These are phyloP conservation scores for Fusarium keratoplasticum DNA, from an alignment of 2,329 filamentous ascomycete genomes.

Conservation along the genomic window DNA sequence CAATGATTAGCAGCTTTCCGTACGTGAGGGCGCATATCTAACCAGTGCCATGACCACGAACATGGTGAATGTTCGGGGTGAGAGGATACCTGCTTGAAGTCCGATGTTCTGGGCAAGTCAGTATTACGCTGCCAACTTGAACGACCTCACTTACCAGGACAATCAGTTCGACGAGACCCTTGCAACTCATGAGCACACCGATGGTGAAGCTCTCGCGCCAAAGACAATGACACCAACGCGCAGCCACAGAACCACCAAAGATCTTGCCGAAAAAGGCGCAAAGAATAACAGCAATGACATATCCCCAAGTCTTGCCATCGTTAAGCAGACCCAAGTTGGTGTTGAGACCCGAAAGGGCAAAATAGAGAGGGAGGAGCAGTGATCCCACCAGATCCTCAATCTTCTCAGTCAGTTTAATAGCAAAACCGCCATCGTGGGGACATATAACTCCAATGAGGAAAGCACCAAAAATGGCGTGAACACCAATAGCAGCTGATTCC, in stretches of 20 bases:
- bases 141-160: slow-evolving; percentile 73
- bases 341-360: slow-evolving; percentile 89
- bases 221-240: slow-evolving; percentile 75
- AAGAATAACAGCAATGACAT: slow-evolving; percentile 84
- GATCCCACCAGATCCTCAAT: slow-evolving; percentile 90
- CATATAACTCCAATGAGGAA: slow-evolving; percentile 92
- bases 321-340: slow-evolving; percentile 89
- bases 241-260: slow-evolving; percentile 82
- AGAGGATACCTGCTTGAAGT: slow-evolving; percentile 84
- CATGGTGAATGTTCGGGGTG: slow-evolving; percentile 86
- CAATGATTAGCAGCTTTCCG: not conserved
- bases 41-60: slow-evolving; percentile 92
- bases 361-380: slow-evolving; percentile 90
- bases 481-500: slow-evolving; percentile 75
- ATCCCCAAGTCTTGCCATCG: slow-evolving; percentile 86
- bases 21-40: not conserved
- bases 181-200: slow-evolving; percentile 94
- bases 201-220: slow-evolving; percentile 94
- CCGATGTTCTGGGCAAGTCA: slow-evolving; percentile 70
- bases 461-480: slow-evolving; percentile 94
- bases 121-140: rapidly evolving
- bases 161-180: slow-evolving; percentile 93
- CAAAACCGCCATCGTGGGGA: slow-evolving; percentile 89
- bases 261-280: slow-evolving; percentile 91
- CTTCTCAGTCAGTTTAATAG: slow-evolving; percentile 92